Evolutionary conservation across 208 protist genomes (phyloP), one percentile per base, ranked within the genome.

Genomic region (Crithidia mellificae): DNA sequence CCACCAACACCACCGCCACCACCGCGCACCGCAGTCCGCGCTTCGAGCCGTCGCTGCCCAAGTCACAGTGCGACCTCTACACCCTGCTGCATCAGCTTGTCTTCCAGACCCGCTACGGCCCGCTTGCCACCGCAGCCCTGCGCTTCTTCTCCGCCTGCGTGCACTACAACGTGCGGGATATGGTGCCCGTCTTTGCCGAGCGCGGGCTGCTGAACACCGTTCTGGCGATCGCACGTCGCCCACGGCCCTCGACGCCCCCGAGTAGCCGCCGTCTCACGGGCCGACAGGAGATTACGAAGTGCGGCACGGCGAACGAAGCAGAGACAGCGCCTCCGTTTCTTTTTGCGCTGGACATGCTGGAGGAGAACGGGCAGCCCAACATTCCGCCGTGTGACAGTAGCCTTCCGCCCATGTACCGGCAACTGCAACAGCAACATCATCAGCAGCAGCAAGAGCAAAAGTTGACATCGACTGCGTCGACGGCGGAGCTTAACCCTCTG

Each of bases 101-200:
- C 27, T 63, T 58, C 0, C 83, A 90, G 71, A 83, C 75, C 1
- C 80, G 83, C 47, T 92, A 92, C 68, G 75, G 78, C 46, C 59
- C 67, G 9, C 63, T 96, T 6, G 50, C 88, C 27, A 65, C 76
- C 2, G 66, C 78, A 6, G 80, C 81, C 3, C 69, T 89, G 44
- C 66, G 68, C 0, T 71, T 93, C 43, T 74, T 96, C 34, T 80
- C 84, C 9, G 83, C 79, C 27, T 93, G 84, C 58, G 77, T 88
- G 32, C 88, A 96, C 75, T 79, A 83, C 81, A 93, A 87, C 57
- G 79, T 94, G 30, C 87, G 87, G 1, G 88, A 96, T 63, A 91
- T 94, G 71, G 87, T 92, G 22, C 91, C 88, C 0, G 74, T 87
- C 15, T 81, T 94, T 17, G 46, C 76, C 2, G 88, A 96, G 71